phyloP scores from a whole-genome alignment of 345 rosid species.

The Gossypium bickii region DNA sequence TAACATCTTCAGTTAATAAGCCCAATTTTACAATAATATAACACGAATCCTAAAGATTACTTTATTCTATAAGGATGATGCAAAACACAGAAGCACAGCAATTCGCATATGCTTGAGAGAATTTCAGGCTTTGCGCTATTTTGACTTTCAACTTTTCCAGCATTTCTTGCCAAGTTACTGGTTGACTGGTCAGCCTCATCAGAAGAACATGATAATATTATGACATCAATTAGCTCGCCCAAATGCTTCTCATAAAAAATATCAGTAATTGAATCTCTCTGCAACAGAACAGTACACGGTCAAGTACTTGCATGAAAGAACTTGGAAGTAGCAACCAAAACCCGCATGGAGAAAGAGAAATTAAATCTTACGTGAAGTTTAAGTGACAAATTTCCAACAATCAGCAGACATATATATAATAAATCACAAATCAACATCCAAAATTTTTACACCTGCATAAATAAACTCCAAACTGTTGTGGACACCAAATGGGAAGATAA shows the following conservation, averaged over 20 bases:
- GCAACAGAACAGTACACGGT: slow-evolving; percentile 30
- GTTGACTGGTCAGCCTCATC: slow-evolving; percentile 31
- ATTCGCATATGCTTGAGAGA: slow-evolving; percentile 80
- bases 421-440: slow-evolving; percentile 19
- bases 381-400: slow-evolving; percentile 18
- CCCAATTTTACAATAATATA: background rate
- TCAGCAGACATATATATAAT: slow-evolving; percentile 20
- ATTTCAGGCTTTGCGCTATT: slow-evolving; percentile 70
- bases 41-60: slow-evolving; percentile 38
- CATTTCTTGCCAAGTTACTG: slow-evolving; percentile 40
- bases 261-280: slow-evolving; percentile 80
- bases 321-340: slow-evolving; percentile 4
- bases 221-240: slow-evolving; percentile 79
- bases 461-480: slow-evolving; percentile 12
- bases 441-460: slow-evolving; percentile 16
- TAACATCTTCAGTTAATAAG: slow-evolving; percentile 6
- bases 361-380: slow-evolving; percentile 8
- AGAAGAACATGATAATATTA: slow-evolving; percentile 73
- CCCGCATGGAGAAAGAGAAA: slow-evolving; percentile 10
- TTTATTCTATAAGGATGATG: slow-evolving; percentile 93
- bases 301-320: background rate
- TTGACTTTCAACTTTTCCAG: slow-evolving; percentile 41
- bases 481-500: background rate
- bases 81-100: slow-evolving; percentile 87
- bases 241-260: slow-evolving; percentile 93